Evolutionary conservation across 1,284 basidiomycete species (phyloP), one percentile per base, ranked within the genome.

Genomic region (Malassezia nana): DNA sequence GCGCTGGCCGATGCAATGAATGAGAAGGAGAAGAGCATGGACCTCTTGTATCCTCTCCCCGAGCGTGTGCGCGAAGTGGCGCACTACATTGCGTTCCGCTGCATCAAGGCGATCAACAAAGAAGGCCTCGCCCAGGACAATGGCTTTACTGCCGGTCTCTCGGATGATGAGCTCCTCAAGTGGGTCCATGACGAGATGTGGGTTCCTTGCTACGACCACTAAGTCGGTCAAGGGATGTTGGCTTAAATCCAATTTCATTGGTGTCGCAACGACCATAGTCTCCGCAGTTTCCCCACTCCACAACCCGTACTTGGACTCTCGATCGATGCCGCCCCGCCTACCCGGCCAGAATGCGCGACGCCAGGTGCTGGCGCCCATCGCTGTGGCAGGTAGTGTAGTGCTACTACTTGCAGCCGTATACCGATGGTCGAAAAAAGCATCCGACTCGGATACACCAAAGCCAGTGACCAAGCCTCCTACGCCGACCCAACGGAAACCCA

Each of bases 1-100:
- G 86, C 86, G 3, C 81, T 94, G 32, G 84, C 86, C 4, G 78
- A 85, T 63, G 81, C 86, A 4, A 79, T 92, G 42, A 88, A 81
- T 4, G 64, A 76, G 13, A 84, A 86, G 42, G 90, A 94, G 63
- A 57, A 63, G 76, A 80, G 76, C 6, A 67, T 69, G 56, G 64
- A 62, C 5, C 46, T 67, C 4, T 52, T 73, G 18, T 70, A 70
- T 54, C 70, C 70, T 20, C 61, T 60, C 47, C 59, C 66, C 13
- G 65, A 65, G 45, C 55, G 70, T 26, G 64, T 72, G 26, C 60
- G 68, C 5, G 68, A 72, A 50, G 60, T 72, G 35, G 65, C 63
- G 28, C 47, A 64, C 40, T 63, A 66, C 35, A 60, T 72, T 16
- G 66, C 70, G 8, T 55, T 58, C 6, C 52, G 61, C 20, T 69